Conservation (phyloP, 257 asterid species). For the Cruciata laevipes region DNA sequence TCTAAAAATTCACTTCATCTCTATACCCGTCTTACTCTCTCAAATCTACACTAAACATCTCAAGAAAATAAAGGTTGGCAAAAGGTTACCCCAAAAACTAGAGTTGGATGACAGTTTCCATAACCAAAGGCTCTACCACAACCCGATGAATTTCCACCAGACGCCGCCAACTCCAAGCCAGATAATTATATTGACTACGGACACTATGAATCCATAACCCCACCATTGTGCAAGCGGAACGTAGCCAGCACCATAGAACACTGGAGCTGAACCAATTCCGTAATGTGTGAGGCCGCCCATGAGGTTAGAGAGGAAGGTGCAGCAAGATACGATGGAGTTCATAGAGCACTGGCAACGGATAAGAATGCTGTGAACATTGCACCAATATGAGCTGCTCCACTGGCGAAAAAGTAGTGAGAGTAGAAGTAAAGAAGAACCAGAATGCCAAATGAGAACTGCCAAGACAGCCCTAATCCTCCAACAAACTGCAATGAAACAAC, state of each 20-base stretch:
- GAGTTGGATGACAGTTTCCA: background rate
- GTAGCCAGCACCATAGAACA: constrained; percentile 79
- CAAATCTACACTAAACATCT: background rate
- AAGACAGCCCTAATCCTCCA: constrained; percentile 89
- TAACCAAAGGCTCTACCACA: constrained; percentile 43
- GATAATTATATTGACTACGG: constrained; percentile 66
- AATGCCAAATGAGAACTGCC: constrained; percentile 94
- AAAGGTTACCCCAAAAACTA: background rate
- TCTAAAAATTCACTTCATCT: constrained; percentile 1
- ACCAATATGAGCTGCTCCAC: constrained; percentile 98
- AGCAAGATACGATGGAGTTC: constrained; percentile 80
- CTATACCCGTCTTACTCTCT: background rate
- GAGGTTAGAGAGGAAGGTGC: constrained; percentile 84
- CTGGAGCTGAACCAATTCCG: constrained; percentile 86
- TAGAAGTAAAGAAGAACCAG: constrained; percentile 92
- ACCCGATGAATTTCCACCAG: constrained; percentile 94
- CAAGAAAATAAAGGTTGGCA: background rate
- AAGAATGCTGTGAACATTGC: constrained; percentile 98
- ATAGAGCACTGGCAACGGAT: constrained; percentile 84
- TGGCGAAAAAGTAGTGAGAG: constrained; percentile 94
- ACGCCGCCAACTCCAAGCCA: constrained; percentile 93
- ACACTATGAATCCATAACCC: constrained; percentile 78
- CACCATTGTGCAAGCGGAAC: constrained; percentile 83
- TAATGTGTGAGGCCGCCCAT: constrained; percentile 95
- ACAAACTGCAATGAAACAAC: constrained; percentile 54